phyloP scores from a whole-genome alignment of 768 basidiomycete species.

The Suillus subaureus region DNA sequence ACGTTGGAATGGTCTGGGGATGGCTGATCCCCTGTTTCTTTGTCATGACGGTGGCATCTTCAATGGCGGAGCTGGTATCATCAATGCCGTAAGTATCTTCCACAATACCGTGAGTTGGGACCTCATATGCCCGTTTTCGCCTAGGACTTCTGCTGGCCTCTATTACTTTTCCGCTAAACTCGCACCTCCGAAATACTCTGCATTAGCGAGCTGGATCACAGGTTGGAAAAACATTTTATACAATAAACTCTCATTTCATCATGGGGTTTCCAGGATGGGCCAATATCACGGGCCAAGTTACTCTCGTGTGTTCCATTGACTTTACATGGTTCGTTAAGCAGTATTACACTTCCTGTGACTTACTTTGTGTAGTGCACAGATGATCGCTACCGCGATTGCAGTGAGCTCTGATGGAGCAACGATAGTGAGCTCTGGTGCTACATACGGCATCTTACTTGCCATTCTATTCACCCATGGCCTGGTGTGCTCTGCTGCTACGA shows the following conservation, averaged over 20 bases:
- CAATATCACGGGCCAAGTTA: slow-evolving; percentile 70
- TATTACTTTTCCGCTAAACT: slow-evolving; percentile 81
- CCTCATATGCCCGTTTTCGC: neutral
- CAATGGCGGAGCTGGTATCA: slow-evolving; percentile 73
- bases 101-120: neutral
- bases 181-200: slow-evolving; percentile 60
- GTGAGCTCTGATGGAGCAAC: slow-evolving; percentile 58
- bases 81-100: slow-evolving; percentile 64
- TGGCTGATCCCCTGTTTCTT: slow-evolving; percentile 75
- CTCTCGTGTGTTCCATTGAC: slow-evolving; percentile 75
- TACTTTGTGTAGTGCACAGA: slow-evolving; percentile 54
- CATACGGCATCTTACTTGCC: slow-evolving; percentile 66
- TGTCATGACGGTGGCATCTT: slow-evolving; percentile 66
- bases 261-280: slow-evolving; percentile 62
- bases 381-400: slow-evolving; percentile 73
- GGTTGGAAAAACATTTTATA: slow-evolving; percentile 24
- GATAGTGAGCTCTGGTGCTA: slow-evolving; percentile 58
- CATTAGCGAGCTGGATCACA: slow-evolving; percentile 68
- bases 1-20: slow-evolving; percentile 77
- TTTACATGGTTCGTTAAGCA: slow-evolving; percentile 56
- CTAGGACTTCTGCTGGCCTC: slow-evolving; percentile 74
- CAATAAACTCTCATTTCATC: neutral
- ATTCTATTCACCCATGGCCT: slow-evolving; percentile 69
- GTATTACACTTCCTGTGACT: neutral
- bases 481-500: slow-evolving; percentile 72